phyloP scores from a whole-genome alignment of 148 eudicot species.

The Bassia scoparia region DNA sequence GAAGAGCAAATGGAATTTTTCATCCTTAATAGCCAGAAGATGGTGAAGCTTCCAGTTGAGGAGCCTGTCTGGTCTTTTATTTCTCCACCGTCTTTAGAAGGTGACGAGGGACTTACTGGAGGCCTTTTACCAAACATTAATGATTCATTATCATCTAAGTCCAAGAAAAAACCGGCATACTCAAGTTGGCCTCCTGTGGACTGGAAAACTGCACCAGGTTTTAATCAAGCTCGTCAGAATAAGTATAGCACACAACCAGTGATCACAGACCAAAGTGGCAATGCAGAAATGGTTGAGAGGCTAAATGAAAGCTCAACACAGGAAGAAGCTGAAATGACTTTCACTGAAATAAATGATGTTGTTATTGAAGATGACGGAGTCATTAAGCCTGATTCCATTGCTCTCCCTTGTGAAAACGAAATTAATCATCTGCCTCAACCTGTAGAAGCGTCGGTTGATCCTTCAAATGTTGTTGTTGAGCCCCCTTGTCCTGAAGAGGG shows the following conservation, averaged over 20 bases:
- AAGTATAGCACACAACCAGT: slow-evolving; percentile 24
- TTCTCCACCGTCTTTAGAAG: slow-evolving; percentile 28
- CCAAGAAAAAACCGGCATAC: slow-evolving; percentile 36
- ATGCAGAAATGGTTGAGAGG: slow-evolving; percentile 11
- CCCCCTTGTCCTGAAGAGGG: slow-evolving; percentile 34
- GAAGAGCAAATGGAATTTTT: slow-evolving; percentile 74
- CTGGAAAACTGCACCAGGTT: slow-evolving; percentile 93
- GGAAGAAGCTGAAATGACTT: slow-evolving; percentile 13
- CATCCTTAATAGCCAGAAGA: slow-evolving; percentile 73
- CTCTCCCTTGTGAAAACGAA: slow-evolving; percentile 24
- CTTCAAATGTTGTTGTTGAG: slow-evolving; percentile 32
- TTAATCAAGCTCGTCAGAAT: slow-evolving; percentile 24
- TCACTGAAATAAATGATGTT: slow-evolving; percentile 23
- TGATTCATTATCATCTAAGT: slow-evolving; percentile 27
- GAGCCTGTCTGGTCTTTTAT: slow-evolving; percentile 70
- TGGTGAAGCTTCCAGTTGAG: slow-evolving; percentile 64
- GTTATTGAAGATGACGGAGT: slow-evolving; percentile 35
- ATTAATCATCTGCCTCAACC: slow-evolving; percentile 22
- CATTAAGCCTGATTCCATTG: slow-evolving; percentile 19
- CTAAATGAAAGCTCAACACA: slow-evolving; percentile 9
- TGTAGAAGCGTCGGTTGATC: slow-evolving; percentile 27
- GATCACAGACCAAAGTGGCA: slow-evolving; percentile 20
- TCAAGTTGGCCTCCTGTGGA: slow-evolving; percentile 80
- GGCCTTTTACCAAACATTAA: slow-evolving; percentile 20
- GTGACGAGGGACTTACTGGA: slow-evolving; percentile 20